Conservation (phyloP, 352 stramenopile genomes). For the Globisporangium paroecandrum region DNA sequence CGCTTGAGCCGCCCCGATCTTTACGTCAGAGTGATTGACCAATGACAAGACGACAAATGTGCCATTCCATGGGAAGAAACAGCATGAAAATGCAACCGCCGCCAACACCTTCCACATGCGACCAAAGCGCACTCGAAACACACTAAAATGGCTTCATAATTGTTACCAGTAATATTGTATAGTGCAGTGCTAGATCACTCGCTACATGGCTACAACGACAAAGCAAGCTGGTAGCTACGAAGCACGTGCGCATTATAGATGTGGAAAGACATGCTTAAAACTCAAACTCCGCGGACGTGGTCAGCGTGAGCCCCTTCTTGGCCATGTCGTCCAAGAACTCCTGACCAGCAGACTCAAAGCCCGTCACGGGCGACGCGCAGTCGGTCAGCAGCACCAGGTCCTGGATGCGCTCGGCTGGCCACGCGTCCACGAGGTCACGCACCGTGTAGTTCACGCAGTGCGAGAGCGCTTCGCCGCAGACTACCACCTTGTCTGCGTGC, state of each 20-base stretch:
- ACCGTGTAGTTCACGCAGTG: constrained; percentile 98
- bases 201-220: neutral
- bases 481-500: constrained; percentile 79
- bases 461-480: constrained; percentile 94
- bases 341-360: constrained; percentile 67
- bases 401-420: constrained; percentile 59
- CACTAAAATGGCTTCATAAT: neutral
- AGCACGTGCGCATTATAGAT: neutral
- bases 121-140: neutral
- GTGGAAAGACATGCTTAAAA: constrained; percentile 12
- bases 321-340: constrained; percentile 65
- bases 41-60: constrained; percentile 14
- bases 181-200: neutral
- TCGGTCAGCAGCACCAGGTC: constrained; percentile 81
- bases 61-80: neutral
- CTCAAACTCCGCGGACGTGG: constrained; percentile 46
- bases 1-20: too few species aligned
- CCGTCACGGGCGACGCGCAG: constrained; percentile 65
- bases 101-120: neutral
- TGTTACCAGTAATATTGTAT: neutral
- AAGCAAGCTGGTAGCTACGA: neutral
- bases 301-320: constrained; percentile 55
- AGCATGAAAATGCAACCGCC: constrained; percentile 1
- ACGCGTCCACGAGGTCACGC: constrained; percentile 87
- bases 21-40: neutral